phyloP scores from a whole-genome alignment of 768 basidiomycete species.

The Lyophyllum shimeji region DNA sequence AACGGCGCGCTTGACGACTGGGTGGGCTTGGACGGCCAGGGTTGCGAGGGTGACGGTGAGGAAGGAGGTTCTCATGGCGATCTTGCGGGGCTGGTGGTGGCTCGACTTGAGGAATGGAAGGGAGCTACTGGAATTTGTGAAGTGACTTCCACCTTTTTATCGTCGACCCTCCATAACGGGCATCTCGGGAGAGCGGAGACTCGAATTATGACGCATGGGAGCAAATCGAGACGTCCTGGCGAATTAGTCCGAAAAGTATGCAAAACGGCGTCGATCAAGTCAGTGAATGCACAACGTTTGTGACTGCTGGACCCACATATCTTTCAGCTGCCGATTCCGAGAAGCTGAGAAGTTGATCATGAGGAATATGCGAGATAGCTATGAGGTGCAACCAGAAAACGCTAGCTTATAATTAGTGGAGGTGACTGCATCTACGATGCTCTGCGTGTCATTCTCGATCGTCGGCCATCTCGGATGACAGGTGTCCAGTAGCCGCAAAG shows the following conservation, averaged over 20 bases:
- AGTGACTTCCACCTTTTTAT: background rate
- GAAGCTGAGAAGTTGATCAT: too few species aligned
- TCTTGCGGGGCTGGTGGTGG: background rate
- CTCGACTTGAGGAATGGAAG: background rate
- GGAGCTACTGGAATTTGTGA: background rate
- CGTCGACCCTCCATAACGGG: background rate
- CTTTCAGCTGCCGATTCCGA: too few species aligned
- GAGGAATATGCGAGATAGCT: too few species aligned
- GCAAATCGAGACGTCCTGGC: background rate
- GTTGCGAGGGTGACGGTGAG: background rate
- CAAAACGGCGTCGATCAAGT: background rate
- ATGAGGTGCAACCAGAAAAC: too few species aligned
- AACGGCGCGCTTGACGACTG: constrained; percentile 3
- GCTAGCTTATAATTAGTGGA: too few species aligned
- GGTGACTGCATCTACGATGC: too few species aligned
- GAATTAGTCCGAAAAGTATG: background rate
- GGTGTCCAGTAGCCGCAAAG: background rate
- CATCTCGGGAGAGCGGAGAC: constrained; percentile 1
- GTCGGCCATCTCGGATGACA: background rate
- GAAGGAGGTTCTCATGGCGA: constrained; percentile 2
- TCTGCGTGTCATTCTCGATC: background rate
- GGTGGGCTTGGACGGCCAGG: constrained; percentile 1
- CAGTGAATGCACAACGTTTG: too few species aligned
- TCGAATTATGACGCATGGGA: background rate
- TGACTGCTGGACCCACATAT: too few species aligned